Conservation (phyloP, 2,329 filamentous ascomycete genomes). For the Arthrobotrys sphaeroides region DNA sequence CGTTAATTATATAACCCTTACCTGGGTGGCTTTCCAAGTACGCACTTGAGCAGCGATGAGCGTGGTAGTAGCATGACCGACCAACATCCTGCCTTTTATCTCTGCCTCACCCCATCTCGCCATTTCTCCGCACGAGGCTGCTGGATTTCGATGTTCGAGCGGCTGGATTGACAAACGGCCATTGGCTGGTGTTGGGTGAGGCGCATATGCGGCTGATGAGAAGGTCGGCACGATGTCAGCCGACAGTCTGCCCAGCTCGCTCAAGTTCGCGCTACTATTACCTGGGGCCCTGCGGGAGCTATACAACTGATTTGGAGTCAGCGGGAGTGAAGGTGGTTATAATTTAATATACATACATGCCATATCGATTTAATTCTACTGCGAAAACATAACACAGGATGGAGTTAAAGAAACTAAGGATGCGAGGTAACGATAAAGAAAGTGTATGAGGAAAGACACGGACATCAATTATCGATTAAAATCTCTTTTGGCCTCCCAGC, state of each 20-base stretch:
- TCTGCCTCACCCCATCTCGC: constrained; percentile 1
- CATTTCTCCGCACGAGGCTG: constrained; percentile 13
- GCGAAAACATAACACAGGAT: not conserved
- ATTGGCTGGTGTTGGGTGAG: not conserved
- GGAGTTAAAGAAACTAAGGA: not conserved
- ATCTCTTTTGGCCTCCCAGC: constrained; percentile 24
- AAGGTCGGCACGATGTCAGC: not conserved
- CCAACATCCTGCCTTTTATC: not conserved
- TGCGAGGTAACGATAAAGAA: not conserved
- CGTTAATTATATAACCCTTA: not conserved
- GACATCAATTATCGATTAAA: constrained; percentile 27
- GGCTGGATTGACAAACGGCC: not conserved
- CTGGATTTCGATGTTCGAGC: not conserved
- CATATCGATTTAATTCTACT: constrained; percentile 12
- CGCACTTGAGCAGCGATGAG: too few species aligned
- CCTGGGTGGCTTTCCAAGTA: too few species aligned
- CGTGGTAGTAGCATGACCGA: not conserved
- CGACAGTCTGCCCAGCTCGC: not conserved
- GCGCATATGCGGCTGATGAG: constrained; percentile 15
- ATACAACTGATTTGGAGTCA: too few species aligned
- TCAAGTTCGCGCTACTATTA: too few species aligned
- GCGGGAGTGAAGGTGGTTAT: not conserved
- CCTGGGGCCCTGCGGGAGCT: too few species aligned
- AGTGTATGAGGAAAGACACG: not conserved
- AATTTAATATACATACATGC: constrained; percentile 35